Base-by-base conservation (phyloP, 2,329 filamentous ascomycete genomes). In the Grosmannia serpens region DNA sequence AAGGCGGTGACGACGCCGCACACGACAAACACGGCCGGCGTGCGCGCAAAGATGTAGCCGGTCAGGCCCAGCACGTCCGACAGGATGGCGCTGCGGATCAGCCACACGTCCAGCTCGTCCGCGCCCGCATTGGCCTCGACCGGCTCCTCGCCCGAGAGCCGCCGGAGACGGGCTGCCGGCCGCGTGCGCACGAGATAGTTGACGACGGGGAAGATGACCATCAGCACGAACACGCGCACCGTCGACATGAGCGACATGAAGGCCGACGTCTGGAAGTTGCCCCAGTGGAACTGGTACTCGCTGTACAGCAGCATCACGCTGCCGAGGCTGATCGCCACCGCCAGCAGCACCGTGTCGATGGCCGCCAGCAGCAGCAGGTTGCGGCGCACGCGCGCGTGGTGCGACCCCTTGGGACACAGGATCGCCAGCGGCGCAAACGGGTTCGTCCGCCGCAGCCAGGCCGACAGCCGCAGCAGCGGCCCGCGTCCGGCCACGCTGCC, bases 231-330 rank as follows among this genome's bases (percentile, higher is more conserved):
- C 10, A 96, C 91, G 31, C 94, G 86, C 49, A 84, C 81, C 63
- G 82, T 78, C 66, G 90, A 96, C 55, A 90, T 77, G n/a, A 87
- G 75, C 1, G 89, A 92, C 57, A 96, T 81, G 70, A 91, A 96
- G 20, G 84, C 77, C 51, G 88, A 89, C 15, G 87, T 87, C 69
- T 96, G 87, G 59, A 89, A 79, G 46, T 85, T 91, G 53, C 83
- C 81, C 94, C 94, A 97, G 57, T 80, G 77, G 68, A 96, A 97
- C 65, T 84, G 81, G 66, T 82, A 87, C 64, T 89, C 86, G 27
- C 84, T 84, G 72, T 97, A 99, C 58, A 96, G 81, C 58, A 97
- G 79, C 24, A 94, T 78, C 41, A 96, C 85, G n/a, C 86, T 83
- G 61, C 89, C 84, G 0, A 85, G 82, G 53, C 91, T 89, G 79